phyloP scores from a whole-genome alignment of 2,329 filamentous ascomycete species.

The Hypomyces perniciosus region DNA sequence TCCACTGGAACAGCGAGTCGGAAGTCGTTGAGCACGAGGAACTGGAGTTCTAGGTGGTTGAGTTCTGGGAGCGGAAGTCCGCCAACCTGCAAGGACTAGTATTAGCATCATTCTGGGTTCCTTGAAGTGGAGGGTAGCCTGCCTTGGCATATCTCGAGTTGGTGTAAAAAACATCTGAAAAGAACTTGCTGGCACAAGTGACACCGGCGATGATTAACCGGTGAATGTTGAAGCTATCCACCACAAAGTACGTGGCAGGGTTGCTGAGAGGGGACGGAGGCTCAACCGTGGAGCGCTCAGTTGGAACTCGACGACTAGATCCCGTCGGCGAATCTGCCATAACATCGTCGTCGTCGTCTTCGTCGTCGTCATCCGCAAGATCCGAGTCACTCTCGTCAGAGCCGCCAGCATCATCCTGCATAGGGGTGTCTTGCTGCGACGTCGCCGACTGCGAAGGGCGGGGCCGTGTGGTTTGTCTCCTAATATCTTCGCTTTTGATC shows the following conservation, averaged over 20 bases:
- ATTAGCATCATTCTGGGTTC: constrained; percentile 9
- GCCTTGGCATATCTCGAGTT: constrained; percentile 99
- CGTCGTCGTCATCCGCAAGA: constrained; percentile 44
- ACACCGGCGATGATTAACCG: constrained; percentile 93
- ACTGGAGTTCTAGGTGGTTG: constrained; percentile 94
- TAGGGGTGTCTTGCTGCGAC: constrained; percentile 24
- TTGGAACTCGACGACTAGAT: constrained; percentile 13
- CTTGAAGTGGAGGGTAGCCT: constrained; percentile 24
- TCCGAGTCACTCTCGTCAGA: constrained; percentile 45
- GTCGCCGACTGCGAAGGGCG: constrained; percentile 12
- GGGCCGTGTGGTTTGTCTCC: constrained; percentile 24
- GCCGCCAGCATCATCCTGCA: constrained; percentile 24
- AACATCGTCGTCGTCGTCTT: constrained; percentile 27
- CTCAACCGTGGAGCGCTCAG: constrained; percentile 13
- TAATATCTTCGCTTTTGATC: constrained; percentile 57
- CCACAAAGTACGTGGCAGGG: constrained; percentile 69
- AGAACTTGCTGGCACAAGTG: constrained; percentile 98
- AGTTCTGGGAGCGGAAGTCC: constrained; percentile 86
- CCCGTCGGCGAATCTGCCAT: constrained; percentile 27
- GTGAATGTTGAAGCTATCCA: constrained; percentile 99
- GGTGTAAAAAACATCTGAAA: constrained; percentile 97
- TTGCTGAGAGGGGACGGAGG: constrained; percentile 16
- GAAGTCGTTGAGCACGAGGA: constrained; percentile 93
- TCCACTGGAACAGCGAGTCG: constrained; percentile 87
- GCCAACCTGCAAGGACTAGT: constrained; percentile 62